Conservation (phyloP, 2,329 filamentous ascomycete genomes). For the Arthrobotrys sinensis region DNA sequence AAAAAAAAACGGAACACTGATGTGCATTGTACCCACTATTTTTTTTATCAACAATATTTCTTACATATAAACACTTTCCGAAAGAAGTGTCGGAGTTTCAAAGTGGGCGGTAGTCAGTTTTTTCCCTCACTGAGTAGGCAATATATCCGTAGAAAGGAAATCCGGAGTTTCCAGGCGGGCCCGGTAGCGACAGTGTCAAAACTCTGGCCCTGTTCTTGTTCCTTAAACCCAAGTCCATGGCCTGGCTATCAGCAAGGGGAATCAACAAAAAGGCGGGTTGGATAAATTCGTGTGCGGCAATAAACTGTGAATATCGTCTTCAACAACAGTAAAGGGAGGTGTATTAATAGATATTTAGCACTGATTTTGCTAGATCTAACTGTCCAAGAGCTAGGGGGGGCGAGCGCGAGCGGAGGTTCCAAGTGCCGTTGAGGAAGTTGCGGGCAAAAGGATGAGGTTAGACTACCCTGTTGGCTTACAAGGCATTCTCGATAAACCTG, state of each 20-base stretch:
- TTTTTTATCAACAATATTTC: background rate
- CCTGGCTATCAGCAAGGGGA: constrained; percentile 14
- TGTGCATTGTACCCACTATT: background rate
- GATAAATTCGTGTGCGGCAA: constrained; percentile 58
- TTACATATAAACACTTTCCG: background rate
- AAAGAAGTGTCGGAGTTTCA: constrained; percentile 43
- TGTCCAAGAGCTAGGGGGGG: background rate
- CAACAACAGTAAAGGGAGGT: background rate
- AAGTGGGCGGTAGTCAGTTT: constrained; percentile 33
- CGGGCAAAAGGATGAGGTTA: constrained; percentile 17
- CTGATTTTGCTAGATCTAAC: background rate
- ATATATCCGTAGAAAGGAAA: constrained; percentile 17
- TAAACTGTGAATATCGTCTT: constrained; percentile 24
- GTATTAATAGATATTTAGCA: constrained; percentile 14
- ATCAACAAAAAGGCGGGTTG: constrained; percentile 42
- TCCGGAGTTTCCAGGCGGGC: constrained; percentile 6
- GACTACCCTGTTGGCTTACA: constrained; percentile 7
- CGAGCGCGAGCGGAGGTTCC: constrained; percentile 17
- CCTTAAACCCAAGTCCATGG: constrained; percentile 32
- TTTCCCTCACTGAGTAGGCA: background rate
- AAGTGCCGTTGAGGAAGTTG: constrained; percentile 13
- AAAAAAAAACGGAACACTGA: background rate
- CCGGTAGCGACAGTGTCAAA: constrained; percentile 16
- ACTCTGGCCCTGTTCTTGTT: background rate
- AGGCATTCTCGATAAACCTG: constrained; percentile 8